phyloP scores from a whole-genome alignment of 2,329 filamentous ascomycete species.

The Aspergillus novofumigatus region DNA sequence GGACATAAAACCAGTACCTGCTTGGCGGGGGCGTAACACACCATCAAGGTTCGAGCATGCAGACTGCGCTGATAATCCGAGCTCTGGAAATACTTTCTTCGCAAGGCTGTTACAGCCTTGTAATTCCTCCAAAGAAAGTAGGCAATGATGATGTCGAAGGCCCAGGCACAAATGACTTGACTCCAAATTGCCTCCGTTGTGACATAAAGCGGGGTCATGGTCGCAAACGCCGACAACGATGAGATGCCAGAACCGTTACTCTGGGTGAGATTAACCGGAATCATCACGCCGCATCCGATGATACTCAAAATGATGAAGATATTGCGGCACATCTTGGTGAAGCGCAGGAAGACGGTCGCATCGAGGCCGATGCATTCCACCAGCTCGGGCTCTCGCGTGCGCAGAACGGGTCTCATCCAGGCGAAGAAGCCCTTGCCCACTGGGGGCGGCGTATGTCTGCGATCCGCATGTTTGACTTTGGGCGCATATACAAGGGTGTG shows the following conservation, averaged over 20 bases:
- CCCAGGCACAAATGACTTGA: constrained; percentile 55
- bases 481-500: constrained; percentile 92
- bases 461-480: constrained; percentile 86
- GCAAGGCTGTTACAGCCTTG: constrained; percentile 63
- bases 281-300: constrained; percentile 70
- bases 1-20: neutral
- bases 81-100: constrained; percentile 77
- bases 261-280: constrained; percentile 70
- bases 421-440: constrained; percentile 83
- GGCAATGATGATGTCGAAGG: constrained; percentile 70
- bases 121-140: constrained; percentile 92
- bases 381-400: constrained; percentile 70
- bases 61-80: constrained; percentile 84
- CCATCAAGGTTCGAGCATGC: constrained; percentile 64
- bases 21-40: constrained; percentile 19
- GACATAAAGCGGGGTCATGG: constrained; percentile 52
- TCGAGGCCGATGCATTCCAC: constrained; percentile 85
- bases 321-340: constrained; percentile 86
- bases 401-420: constrained; percentile 76
- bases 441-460: constrained; percentile 80
- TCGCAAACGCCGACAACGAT: constrained; percentile 30
- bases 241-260: constrained; percentile 33
- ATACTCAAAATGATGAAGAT: constrained; percentile 73
- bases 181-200: constrained; percentile 51
- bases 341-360: constrained; percentile 83